Evolutionary conservation across 2,329 filamentous ascomycete genomes (phyloP), one percentile per base, ranked within the genome.

Genomic region (Colletotrichum kahawae): DNA sequence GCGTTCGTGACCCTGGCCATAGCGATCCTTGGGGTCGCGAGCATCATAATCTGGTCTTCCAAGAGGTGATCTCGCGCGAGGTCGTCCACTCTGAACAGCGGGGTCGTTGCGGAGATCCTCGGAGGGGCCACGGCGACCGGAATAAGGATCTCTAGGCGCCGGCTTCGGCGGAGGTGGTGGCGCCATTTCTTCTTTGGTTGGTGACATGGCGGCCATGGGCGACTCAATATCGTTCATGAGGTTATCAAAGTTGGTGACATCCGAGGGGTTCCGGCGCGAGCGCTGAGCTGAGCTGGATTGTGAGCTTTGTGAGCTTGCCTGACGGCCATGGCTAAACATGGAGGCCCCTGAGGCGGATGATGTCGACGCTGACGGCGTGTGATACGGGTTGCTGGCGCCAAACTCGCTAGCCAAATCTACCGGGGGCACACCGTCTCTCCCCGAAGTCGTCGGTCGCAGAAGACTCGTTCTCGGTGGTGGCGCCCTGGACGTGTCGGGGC

Each of bases 341-440:
- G 93, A 94, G 59, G 89, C 88, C 21, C 90, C 91, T 0, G 93
- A 95, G 0, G 92, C 91, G 0, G 93, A 95, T 0, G 92, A 92
- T 31, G 90, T 88, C 3, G 93, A 95, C 75, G 90, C 89, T 2
- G 92, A 91, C 0, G 91, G 85, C 5, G 90, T 88, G 78, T 94
- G 92, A 78, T 93, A 93, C 0, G 91, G 90, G 78, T 93, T 93
- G 38, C 90, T 88, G 29, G 87, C 82, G 13, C 91, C 91, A 77
- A 93, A 93, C 73, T 92, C 91, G 36, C 86, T 88, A 2, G 88
- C 90, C 9, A 92, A 84, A 78, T 93, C 90, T 56, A 92, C 86
- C 3, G 87, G 85, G 4, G 88, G 86, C 8, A 79, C 83, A 3
- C 79, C 80, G 60, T 84, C 84, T 14, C 83, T 83, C 24, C 81